Evolutionary conservation across 1,284 basidiomycete species (phyloP), one percentile per base, ranked within the genome.

Genomic region (Somion occarium): DNA sequence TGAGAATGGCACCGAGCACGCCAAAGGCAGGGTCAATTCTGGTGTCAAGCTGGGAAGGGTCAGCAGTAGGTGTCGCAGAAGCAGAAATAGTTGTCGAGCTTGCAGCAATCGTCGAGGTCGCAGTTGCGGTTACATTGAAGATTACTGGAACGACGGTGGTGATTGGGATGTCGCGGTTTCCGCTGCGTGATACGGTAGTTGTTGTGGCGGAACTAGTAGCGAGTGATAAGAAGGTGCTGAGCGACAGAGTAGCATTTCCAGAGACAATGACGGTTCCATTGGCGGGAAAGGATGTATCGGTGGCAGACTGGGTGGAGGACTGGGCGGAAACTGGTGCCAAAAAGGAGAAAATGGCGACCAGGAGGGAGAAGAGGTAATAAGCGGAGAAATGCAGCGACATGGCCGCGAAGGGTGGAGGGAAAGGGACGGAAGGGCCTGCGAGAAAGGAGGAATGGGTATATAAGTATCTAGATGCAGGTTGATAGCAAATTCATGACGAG

Each of bases 21-120:
- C 88, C 93, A 68, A 94, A 98, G 13, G 85, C 92, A 13, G 91
- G 88, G 62, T 95, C 91, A 46, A 98, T 73, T 61, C 73, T 81
- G 23, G 94, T 93, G 23, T 78, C 80, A 50, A 92, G 76, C 20
- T 77, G 69, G 25, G 78, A 78, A 50, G 82, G 79, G 23, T 76
- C 69, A 22, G 82, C 71, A 0, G 79, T 70, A 1, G 79, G 64
- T 2, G 79, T 71, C 3, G 77, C 60, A 1, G 80, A 71, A 0
- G 78, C 57, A 5, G 77, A 67, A 24, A 74, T 60, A 1, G 74
- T 68, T 7, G 74, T 63, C 47, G 70, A 68, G 15, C 69, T 63
- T 48, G 71, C 68, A 15, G 70, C 61, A 27, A 54, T 37, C 7
- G 59, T 55, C 18, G 71, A 56, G 0, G 76, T 72, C 2, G 75